A percentile compares a stretch with the other conserved stretches of the same genome.
Conservation (phyloP, 2,329 filamentous ascomycete species). For the Thermomyces lanuginosus region DNA sequence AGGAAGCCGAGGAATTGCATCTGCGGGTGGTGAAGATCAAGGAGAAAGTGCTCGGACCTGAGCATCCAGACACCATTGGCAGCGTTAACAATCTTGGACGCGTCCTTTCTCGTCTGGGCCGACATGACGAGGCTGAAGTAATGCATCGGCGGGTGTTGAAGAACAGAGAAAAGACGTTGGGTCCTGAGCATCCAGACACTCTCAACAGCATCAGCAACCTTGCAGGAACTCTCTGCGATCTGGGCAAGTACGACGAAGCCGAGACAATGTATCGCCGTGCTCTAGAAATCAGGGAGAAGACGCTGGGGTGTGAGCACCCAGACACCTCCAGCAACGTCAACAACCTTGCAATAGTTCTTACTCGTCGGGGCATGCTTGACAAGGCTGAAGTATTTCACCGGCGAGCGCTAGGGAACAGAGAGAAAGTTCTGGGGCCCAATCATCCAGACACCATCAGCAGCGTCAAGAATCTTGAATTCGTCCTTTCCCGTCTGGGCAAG, state of each 20-base stretch:
- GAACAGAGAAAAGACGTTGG: conserved; percentile 2
- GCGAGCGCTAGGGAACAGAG: neutral
- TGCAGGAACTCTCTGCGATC: too few relatives aligned
- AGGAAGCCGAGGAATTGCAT: conserved; percentile 10
- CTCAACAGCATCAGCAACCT: conserved; percentile 6
- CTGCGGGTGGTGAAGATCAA: conserved; percentile 6
- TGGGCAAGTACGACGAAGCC: conserved; percentile 2
- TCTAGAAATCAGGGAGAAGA: conserved; percentile 3
- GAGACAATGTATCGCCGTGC: conserved; percentile 1
- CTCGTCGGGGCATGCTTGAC: neutral
- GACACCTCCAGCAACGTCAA: conserved; percentile 7
- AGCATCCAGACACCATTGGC: conserved; percentile 7
- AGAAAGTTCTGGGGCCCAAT: neutral
- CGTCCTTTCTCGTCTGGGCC: too few relatives aligned
- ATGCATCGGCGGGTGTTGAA: conserved; percentile 6
- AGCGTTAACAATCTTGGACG: conserved; percentile 10
- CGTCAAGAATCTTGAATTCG: neutral
- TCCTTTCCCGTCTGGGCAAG: conserved; percentile 1
- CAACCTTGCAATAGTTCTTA: neutral
- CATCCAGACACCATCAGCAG: neutral
- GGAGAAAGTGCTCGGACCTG: conserved; percentile 8
- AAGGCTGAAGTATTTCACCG: conserved; percentile 1
- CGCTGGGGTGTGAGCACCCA: conserved; percentile 7
- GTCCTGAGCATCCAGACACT: conserved; percentile 6
- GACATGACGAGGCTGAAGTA: conserved; percentile 9